Evolutionary conservation across 805 yeast genomes (phyloP), one percentile per base, ranked within the genome.

Genomic region (Yamadazyma sp.): DNA sequence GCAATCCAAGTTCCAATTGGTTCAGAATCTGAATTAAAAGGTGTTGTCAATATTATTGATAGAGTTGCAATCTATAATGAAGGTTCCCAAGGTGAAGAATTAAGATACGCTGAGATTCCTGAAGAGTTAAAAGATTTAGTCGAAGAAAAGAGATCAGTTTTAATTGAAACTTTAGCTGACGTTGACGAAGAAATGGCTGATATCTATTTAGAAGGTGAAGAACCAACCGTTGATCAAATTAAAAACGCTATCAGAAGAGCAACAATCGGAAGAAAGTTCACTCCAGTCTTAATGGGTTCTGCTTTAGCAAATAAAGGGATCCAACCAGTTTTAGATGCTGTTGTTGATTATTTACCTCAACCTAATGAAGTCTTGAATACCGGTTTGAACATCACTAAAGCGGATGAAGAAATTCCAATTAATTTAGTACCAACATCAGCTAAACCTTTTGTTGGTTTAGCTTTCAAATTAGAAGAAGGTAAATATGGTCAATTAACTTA

Each of bases 231-330:
- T 19, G 83, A 81, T 40, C 95, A 93, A 65, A 83, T 93, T 45
- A 80, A 83, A 56, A 78, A 59, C 34, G 98, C 96, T 27, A 93
- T 93, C 49, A 82, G 98, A 62, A 80, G 96, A 53, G 76, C 97
- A 33, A 93, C 99, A 13, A 91, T 91, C 63, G 95, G 89, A 21
- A 80, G 97, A 68, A 85, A 77, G 58, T 93, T 93, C 71, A 87
- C 98, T 10, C 98, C 99, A n/a, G 98, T 93, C n/a, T 71, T 91
- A 47, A 93, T 93, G 97, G 99, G 99, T 15, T 87, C 97, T 32
- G 99, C 99, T 13, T 73, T 93, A 45, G 98, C 98, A 39, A 93
- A 93, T 69, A 86, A 82, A 47, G 96, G 97, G 62, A 75, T 93
- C 46, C 99, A 93, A 70, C 89, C 89, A 15, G 96, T 91, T 23